phyloP scores from a whole-genome alignment of 2,329 filamentous ascomycete species.

The Nothophaeocryptopus gaeumannii region DNA sequence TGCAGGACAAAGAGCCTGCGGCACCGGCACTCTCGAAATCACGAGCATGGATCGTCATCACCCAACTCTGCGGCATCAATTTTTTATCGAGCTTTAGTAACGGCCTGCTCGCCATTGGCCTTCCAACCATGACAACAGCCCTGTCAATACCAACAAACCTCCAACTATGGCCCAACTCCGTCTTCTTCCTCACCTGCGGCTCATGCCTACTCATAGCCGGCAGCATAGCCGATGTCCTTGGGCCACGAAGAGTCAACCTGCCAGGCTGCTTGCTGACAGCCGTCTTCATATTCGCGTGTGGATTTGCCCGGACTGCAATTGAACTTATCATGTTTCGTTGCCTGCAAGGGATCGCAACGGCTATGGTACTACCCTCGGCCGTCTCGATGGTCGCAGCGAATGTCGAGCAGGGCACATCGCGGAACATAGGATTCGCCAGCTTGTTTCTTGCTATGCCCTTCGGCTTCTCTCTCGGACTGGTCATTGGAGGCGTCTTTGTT shows the following conservation, averaged over 20 bases:
- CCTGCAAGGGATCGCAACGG: constrained; percentile 22
- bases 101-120: constrained; percentile 22
- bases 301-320: constrained; percentile 37
- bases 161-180: constrained; percentile 28
- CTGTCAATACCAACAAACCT: constrained; percentile 17
- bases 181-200: constrained; percentile 46
- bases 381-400: constrained; percentile 50
- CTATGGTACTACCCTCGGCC: constrained; percentile 42
- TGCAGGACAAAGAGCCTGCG: not conserved
- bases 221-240: constrained; percentile 52
- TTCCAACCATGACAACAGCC: constrained; percentile 20
- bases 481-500: constrained; percentile 50
- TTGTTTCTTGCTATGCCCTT: constrained; percentile 51
- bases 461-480: constrained; percentile 52
- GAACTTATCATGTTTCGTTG: constrained; percentile 27
- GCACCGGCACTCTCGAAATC: constrained; percentile 11
- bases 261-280: constrained; percentile 36
- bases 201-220: constrained; percentile 52
- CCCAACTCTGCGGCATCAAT: constrained; percentile 21
- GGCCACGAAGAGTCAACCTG: constrained; percentile 47
- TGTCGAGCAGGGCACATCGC: constrained; percentile 45
- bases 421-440: constrained; percentile 53
- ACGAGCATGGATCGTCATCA: constrained; percentile 19
- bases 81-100: constrained; percentile 24
- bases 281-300: constrained; percentile 43